phyloP scores from a whole-genome alignment of 78 protist genomes.

The Dictyostelium purpureum region DNA sequence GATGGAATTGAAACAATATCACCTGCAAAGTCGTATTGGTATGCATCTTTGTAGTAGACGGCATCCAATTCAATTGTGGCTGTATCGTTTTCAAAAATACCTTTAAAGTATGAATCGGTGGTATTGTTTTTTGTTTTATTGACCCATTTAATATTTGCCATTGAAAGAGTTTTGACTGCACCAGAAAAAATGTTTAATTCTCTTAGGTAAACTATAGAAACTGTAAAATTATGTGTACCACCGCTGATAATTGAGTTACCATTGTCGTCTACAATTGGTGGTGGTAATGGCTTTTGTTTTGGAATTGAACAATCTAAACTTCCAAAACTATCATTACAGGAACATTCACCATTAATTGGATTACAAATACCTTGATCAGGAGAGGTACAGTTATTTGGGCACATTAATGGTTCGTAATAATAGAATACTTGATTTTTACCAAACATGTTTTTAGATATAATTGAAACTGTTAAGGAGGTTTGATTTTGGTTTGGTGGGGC shows the following conservation, averaged over 20 bases:
- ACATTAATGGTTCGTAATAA: background rate
- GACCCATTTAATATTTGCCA: slow-evolving; percentile 27
- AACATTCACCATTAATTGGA: background rate
- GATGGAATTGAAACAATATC: background rate
- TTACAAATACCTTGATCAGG: slow-evolving; percentile 30
- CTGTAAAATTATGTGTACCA: slow-evolving; percentile 14
- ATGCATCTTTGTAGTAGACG: background rate
- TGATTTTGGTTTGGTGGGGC: background rate
- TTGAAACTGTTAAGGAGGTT: background rate
- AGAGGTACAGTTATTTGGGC: background rate
- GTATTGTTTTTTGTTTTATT: background rate
- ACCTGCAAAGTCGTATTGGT: slow-evolving; percentile 5
- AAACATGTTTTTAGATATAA: background rate
- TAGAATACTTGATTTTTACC: slow-evolving; percentile 29
- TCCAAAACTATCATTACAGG: background rate
- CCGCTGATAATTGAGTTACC: slow-evolving; percentile 20
- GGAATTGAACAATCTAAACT: background rate
- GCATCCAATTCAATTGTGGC: background rate
- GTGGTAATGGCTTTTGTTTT: background rate
- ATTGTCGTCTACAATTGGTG: slow-evolving; percentile 6
- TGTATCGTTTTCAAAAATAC: background rate
- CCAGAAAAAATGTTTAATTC: background rate
- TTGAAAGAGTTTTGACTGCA: background rate
- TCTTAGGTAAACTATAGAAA: background rate
- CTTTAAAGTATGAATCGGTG: background rate